Evolutionary conservation across 2,329 filamentous ascomycete genomes (phyloP), one percentile per base, ranked within the genome.

Genomic region (Pseudogymnoascus pannorum): DNA sequence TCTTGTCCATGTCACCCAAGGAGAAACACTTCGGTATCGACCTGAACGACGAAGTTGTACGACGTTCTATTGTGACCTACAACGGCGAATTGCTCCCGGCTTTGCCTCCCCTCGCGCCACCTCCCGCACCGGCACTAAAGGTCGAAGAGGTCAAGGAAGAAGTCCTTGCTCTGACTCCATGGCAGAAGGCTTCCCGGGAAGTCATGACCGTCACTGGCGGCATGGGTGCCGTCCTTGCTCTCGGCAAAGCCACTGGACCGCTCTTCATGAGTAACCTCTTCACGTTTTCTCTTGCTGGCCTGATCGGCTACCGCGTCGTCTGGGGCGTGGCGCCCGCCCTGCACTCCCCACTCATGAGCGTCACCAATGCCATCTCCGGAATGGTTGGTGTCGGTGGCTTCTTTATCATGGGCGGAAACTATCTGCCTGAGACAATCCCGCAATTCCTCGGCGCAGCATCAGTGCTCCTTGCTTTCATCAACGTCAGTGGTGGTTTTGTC

Each of bases 381-480:
- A 91, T 96, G 88, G 92, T 96, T 29, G 92, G 91, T 62, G 81
- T 96, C 64, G 92, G 91, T 61, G 91, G 92, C 11, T 81, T 96
- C 66, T 96, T 95, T 76, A 87, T 96, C 60, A 87, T 96, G 76
- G 92, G 91, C 11, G 91, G 91, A 29, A 91, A 91, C 22, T 88
- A 86, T 69, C 66, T 91, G 0, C 90, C 90, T 0, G 84, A 87
- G 68, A 95, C 90, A 0, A 79, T 95, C 5, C 91, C 91, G 0
- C 91, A 96, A 71, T 74, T 77, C 2, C 84, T 96, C 35, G 92
- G 91, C 60, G 89, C 91, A 1, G 75, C 85, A 1, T 95, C 91
- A 1, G 92, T 96, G 1, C 77, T 94, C 4, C 77, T 96, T 18
- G 91, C 91, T 0, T 96, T 94, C 71, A 89, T 95, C 64, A 96